Base-by-base conservation (phyloP, 495 filamentous ascomycete genomes). In the Cudoniella acicularis region DNA sequence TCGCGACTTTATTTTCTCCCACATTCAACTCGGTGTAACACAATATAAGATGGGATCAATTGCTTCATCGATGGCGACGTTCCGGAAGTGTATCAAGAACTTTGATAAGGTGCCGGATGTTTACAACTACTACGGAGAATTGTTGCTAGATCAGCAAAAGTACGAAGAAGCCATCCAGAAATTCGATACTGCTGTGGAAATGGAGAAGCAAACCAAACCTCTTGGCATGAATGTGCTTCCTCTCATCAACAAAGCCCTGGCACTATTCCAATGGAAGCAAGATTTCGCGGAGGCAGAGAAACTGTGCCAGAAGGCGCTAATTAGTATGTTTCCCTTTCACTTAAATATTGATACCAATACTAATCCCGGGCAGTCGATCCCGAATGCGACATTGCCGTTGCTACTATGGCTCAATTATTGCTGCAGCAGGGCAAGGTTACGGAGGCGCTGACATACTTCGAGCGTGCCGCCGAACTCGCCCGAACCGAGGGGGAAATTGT, bases 1-100 rank as follows among this genome's bases (percentile, higher is more conserved):
- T 79, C 77, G 80, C 46, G 86, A 88, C 55, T 98, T 98, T 74
- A 98, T 98, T 77, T 98, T 95, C 81, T 98, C 94, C 10, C 94
- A 98, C 79, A 98, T 99, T 65, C 94, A 99, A 72, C 89, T 99
- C 52, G 94, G 94, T 75, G 94, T 99, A 42, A 99, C 94, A 47
- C 94, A 99, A 75, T 99, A 99, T 77, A 99, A 99, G 85, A 95
- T 97, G 91, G 95, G 94, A 56, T 96, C 91, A 10, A 88, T 98
- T 49, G 94, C 94, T 2, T 96, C 92, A 6, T 96, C 92, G 23
- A 98, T 97, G 91, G 91, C 95, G 13, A 98, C 95, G 4, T 99
- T 99, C 84, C 82, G 94, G 60, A 82, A 92, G 26, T 96, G 92
- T 69, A 92, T 97, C 67, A 99, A 98, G 88, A 96, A 95, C 75